Conservation (phyloP, 2,329 filamentous ascomycete genomes). For the Ceratocystis alfenasii region DNA sequence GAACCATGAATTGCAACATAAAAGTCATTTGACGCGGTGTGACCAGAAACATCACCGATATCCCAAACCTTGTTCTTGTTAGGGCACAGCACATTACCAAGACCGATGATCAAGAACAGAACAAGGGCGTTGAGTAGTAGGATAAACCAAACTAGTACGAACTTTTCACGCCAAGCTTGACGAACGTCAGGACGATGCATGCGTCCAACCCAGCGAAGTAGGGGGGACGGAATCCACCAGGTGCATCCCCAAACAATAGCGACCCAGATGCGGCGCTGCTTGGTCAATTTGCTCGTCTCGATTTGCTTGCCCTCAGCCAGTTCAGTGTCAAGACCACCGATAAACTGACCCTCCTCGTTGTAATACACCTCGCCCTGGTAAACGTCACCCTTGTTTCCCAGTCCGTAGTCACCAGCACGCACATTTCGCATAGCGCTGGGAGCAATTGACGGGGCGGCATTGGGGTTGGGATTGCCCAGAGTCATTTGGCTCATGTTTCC, state of each 20-base stretch:
- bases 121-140: slow-evolving; percentile 66
- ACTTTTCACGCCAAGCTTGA: slow-evolving; percentile 93
- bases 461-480: slow-evolving; percentile 30
- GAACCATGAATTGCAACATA: slow-evolving; percentile 78
- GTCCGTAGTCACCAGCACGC: slow-evolving; percentile 68
- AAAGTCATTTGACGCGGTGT: slow-evolving; percentile 63
- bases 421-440: slow-evolving; percentile 47
- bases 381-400: slow-evolving; percentile 75
- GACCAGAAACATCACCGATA: slow-evolving; percentile 52
- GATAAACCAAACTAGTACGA: slow-evolving; percentile 73
- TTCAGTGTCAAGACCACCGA: slow-evolving; percentile 62
- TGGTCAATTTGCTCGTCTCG: slow-evolving; percentile 53
- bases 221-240: slow-evolving; percentile 85
- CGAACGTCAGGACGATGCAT: slow-evolving; percentile 97
- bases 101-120: slow-evolving; percentile 83
- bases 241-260: slow-evolving; percentile 73
- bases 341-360: slow-evolving; percentile 54
- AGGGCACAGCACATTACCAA: slow-evolving; percentile 77
- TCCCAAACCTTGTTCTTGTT: slow-evolving; percentile 87
- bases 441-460: slow-evolving; percentile 45
- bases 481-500: slow-evolving; percentile 46
- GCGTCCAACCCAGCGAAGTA: slow-evolving; percentile 68
- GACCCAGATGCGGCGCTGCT: slow-evolving; percentile 65
- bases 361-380: slow-evolving; percentile 64
- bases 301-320: slow-evolving; percentile 65